Conservation (phyloP, 169 alveolate species). For the Cryptosporidium muris region DNA sequence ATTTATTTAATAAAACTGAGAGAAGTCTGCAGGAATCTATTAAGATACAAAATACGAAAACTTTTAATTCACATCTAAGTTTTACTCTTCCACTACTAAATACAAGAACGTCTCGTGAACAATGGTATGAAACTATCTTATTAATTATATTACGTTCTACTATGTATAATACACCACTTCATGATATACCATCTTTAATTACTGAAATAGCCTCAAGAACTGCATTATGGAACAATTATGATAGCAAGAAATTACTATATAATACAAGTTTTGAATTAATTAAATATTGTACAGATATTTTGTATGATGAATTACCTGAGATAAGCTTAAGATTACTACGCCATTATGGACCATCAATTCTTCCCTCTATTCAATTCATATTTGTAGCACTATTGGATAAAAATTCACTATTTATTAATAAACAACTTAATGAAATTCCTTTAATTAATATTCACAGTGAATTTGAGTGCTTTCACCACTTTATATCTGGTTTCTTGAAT, state of each 20-base stretch:
- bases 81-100: constrained; percentile 20
- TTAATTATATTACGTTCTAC: constrained; percentile 18
- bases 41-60: background rate
- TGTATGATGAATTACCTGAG: constrained; percentile 52
- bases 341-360: constrained; percentile 11
- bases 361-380: constrained; percentile 54
- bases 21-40: background rate
- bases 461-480: constrained; percentile 25
- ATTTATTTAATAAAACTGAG: background rate
- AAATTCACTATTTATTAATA: constrained; percentile 40
- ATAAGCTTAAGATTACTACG: constrained; percentile 40
- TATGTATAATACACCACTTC: constrained; percentile 12
- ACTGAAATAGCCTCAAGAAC: constrained; percentile 62
- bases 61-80: too few relatives aligned
- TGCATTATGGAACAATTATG: constrained; percentile 30
- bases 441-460: constrained; percentile 27
- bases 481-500: constrained; percentile 5
- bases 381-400: constrained; percentile 64
- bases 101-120: constrained; percentile 16
- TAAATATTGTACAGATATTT: constrained; percentile 25
- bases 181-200: constrained; percentile 45
- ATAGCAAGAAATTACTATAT: constrained; percentile 13
- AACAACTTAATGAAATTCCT: constrained; percentile 14
- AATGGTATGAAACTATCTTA: constrained; percentile 45
- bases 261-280: constrained; percentile 25